Conservation (phyloP, 805 yeast genomes). For the Wickerhamomyces mucosus region DNA sequence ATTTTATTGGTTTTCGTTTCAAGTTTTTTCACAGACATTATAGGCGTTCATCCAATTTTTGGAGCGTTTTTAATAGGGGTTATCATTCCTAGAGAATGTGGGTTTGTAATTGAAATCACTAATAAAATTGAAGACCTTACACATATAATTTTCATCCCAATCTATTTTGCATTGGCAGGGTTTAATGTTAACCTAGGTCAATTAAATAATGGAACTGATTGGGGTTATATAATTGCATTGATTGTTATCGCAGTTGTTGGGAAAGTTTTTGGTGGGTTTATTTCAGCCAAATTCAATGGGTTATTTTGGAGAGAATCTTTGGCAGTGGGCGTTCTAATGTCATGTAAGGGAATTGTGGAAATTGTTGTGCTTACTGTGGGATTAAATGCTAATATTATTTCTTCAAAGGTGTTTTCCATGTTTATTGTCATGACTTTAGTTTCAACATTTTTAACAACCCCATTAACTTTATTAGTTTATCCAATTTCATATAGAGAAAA, state of each 20-base stretch:
- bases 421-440: slow-evolving; percentile 76
- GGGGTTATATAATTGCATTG: slow-evolving; percentile 70
- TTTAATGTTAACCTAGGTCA: slow-evolving; percentile 58
- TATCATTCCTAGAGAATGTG: slow-evolving; percentile 67
- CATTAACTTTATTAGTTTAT: slow-evolving; percentile 51
- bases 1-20: slow-evolving; percentile 50
- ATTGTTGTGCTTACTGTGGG: slow-evolving; percentile 73
- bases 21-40: slow-evolving; percentile 72
- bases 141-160: slow-evolving; percentile 60
- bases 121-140: slow-evolving; percentile 75
- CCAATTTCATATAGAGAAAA: slow-evolving; percentile 53
- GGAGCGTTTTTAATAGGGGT: slow-evolving; percentile 78
- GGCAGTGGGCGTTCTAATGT: slow-evolving; percentile 74
- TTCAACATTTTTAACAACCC: slow-evolving; percentile 73
- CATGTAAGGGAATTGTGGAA: slow-evolving; percentile 84
- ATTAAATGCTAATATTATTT: slow-evolving; percentile 57
- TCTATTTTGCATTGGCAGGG: slow-evolving; percentile 76
- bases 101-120: slow-evolving; percentile 58
- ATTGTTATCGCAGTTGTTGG: slow-evolving; percentile 60
- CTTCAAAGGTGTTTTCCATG: slow-evolving; percentile 63
- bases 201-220: slow-evolving; percentile 54
- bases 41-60: slow-evolving; percentile 81
- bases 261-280: slow-evolving; percentile 56
- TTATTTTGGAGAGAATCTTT: slow-evolving; percentile 65
- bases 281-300: slow-evolving; percentile 54